Evolutionary conservation across 345 rosid species (phyloP).

Genomic region (Eucalyptus guilfoylei): DNA sequence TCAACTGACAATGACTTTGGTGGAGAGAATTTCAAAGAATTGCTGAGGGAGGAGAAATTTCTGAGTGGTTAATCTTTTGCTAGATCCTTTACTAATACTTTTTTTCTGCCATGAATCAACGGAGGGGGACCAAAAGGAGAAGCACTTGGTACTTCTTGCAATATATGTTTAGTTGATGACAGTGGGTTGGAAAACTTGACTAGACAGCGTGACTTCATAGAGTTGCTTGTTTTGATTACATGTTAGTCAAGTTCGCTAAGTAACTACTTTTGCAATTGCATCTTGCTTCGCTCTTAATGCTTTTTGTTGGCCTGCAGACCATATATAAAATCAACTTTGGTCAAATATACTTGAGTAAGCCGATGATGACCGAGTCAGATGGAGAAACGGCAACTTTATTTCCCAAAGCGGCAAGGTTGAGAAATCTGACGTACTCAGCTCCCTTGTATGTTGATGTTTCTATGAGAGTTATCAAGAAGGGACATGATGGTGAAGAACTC

Average conservation of each 20-base stretch:
- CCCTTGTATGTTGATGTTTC: constrained; percentile 92
- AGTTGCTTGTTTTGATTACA: not conserved
- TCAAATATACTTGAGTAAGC: constrained; percentile 96
- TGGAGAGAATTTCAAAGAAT: not conserved
- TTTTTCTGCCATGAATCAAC: no score
- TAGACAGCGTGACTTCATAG: not conserved
- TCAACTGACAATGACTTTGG: not conserved
- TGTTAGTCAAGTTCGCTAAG: not conserved
- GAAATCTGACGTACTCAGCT: constrained; percentile 92
- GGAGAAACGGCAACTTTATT: constrained; percentile 96
- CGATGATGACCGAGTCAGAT: constrained; percentile 99
- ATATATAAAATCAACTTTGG: constrained; percentile 92
- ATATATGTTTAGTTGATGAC: not conserved
- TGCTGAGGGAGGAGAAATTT: not conserved
- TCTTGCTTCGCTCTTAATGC: not conserved
- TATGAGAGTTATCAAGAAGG: constrained; percentile 89
- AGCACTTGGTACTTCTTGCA: no score
- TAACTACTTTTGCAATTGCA: not conserved
- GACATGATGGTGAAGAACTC: constrained; percentile 98
- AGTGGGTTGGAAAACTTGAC: not conserved
- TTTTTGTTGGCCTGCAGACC: constrained; percentile 46
- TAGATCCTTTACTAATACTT: no score
- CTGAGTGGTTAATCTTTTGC: no score
- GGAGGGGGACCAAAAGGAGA: no score
- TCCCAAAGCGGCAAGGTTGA: constrained; percentile 96